These are phyloP conservation scores for Nothophytophthora sp. DNA, from an alignment of 352 stramenopile species.

Conservation along the genomic window DNA sequence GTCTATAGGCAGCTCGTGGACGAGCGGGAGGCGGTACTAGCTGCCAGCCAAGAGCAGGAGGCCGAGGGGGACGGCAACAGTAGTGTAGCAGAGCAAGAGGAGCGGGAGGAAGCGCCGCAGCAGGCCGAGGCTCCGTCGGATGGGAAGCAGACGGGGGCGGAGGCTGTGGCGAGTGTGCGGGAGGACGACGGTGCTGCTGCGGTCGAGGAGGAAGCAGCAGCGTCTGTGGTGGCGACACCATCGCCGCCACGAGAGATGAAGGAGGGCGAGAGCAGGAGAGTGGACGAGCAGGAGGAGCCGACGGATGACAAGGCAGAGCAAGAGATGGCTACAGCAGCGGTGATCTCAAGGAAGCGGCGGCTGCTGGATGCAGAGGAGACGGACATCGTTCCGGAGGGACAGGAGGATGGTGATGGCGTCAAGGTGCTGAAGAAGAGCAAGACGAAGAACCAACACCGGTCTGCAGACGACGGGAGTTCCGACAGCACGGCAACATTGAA, in stretches of 20 bases:
- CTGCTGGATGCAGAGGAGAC: constrained; percentile 16
- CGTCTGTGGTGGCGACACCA: no score
- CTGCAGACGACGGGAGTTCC: neutral
- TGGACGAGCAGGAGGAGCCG: constrained; percentile 9
- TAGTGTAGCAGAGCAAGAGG: constrained; percentile 27
- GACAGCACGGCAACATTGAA: neutral
- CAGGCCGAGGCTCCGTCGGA: neutral
- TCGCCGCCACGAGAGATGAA: constrained; percentile 7
- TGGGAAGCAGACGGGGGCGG: constrained; percentile 4
- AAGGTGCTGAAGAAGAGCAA: constrained; percentile 23
- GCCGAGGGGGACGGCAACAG: constrained; percentile 15
- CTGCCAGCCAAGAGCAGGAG: constrained; percentile 14
- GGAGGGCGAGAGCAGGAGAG: constrained; percentile 6
- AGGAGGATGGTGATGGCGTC: neutral
- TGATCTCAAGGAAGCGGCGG: constrained; percentile 28
- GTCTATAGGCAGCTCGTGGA: constrained; percentile 59
- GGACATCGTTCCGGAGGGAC: neutral
- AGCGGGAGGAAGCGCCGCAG: constrained; percentile 4
- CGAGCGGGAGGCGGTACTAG: constrained; percentile 43
- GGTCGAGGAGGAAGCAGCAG: no score
- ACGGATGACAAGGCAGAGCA: constrained; percentile 4
- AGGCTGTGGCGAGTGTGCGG: constrained; percentile 5
- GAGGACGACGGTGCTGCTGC: neutral
- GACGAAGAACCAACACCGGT: constrained; percentile 1
- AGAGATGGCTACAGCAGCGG: constrained; percentile 4